A percentile compares a stretch with the other conserved stretches of the same genome.
These are phyloP conservation scores for Auriculariales sp. DNA, from an alignment of 768 basidiomycete species.

Conservation along the genomic window DNA sequence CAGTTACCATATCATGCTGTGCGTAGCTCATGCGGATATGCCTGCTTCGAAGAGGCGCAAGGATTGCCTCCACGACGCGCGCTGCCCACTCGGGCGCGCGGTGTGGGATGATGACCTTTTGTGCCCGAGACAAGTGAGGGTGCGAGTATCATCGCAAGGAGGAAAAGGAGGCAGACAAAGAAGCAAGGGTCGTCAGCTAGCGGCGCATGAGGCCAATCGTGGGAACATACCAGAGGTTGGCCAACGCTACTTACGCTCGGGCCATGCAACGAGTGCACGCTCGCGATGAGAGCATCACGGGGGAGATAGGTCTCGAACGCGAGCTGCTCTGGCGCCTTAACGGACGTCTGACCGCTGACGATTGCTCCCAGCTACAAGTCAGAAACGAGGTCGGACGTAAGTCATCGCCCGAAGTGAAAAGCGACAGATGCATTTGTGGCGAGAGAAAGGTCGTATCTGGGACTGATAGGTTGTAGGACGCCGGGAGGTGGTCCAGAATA, in stretches of 20 bases:
- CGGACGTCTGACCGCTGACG: conserved; percentile 91
- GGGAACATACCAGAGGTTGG: conserved; percentile 65
- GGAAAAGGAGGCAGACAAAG: neutral
- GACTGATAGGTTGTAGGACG: neutral
- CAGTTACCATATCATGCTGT: conserved; percentile 91
- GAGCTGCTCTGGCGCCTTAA: conserved; percentile 82
- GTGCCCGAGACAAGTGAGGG: conserved; percentile 1
- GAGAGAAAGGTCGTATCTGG: too few relatives aligned
- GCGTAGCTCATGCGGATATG: conserved; percentile 92
- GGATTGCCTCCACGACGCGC: conserved; percentile 63
- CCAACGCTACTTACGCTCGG: conserved; percentile 77
- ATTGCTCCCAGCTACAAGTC: conserved; percentile 65
- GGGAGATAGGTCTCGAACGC: conserved; percentile 89
- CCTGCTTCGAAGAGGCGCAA: conserved; percentile 66
- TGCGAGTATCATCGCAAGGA: neutral
- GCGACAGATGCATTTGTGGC: too few relatives aligned
- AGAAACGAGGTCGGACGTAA: neutral
- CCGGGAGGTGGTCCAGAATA: neutral
- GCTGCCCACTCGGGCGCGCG: conserved; percentile 65
- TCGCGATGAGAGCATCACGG: conserved; percentile 73
- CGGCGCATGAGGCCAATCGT: neutral
- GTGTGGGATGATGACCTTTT: conserved; percentile 78
- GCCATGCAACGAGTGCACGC: conserved; percentile 89
- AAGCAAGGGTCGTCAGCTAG: neutral
- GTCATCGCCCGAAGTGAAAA: too few relatives aligned